Evolutionary conservation across 169 alveolate species (phyloP).

Genomic region (Cryptosporidium sp.): DNA sequence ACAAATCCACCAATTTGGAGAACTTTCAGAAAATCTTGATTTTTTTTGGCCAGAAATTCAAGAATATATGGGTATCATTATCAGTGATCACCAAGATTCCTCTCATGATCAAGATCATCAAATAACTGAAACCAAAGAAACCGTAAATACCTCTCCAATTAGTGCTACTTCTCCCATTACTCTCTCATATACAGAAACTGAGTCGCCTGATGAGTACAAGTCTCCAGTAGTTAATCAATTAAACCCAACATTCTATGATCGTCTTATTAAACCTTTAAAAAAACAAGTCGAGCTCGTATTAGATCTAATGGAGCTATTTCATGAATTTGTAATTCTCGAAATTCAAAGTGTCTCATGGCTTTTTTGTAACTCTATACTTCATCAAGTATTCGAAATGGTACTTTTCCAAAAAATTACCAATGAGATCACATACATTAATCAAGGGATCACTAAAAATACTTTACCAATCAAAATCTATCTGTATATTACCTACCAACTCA

Average conservation of each 20-base stretch:
- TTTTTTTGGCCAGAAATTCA: constrained; percentile 47
- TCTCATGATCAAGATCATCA: not conserved
- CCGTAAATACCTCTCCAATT: not conserved
- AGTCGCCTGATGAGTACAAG: constrained; percentile 16
- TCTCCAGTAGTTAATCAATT: constrained; percentile 36
- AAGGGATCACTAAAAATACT: not conserved
- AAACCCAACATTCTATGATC: constrained; percentile 16
- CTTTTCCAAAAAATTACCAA: constrained; percentile 33
- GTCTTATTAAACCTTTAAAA: constrained; percentile 21
- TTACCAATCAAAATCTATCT: constrained; percentile 4
- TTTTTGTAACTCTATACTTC: not conserved
- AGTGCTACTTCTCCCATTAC: constrained; percentile 60
- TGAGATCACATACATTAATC: not conserved
- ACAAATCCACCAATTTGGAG: constrained; percentile 25
- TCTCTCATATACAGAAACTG: constrained; percentile 29
- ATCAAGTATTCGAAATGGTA: constrained; percentile 52
- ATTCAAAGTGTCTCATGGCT: constrained; percentile 5
- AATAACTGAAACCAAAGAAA: not conserved
- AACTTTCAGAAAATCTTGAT: constrained; percentile 7
- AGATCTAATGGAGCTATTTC: constrained; percentile 23
- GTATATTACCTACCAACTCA: constrained; percentile 5
- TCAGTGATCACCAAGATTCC: not conserved
- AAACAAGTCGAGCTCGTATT: not conserved
- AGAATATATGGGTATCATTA: constrained; percentile 2
- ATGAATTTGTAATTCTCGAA: constrained; percentile 27